A percentile compares a stretch with the other conserved stretches of the same genome.
These are phyloP conservation scores for Leptomonas seymouri DNA, from an alignment of 208 protist species.

Conservation along the genomic window DNA sequence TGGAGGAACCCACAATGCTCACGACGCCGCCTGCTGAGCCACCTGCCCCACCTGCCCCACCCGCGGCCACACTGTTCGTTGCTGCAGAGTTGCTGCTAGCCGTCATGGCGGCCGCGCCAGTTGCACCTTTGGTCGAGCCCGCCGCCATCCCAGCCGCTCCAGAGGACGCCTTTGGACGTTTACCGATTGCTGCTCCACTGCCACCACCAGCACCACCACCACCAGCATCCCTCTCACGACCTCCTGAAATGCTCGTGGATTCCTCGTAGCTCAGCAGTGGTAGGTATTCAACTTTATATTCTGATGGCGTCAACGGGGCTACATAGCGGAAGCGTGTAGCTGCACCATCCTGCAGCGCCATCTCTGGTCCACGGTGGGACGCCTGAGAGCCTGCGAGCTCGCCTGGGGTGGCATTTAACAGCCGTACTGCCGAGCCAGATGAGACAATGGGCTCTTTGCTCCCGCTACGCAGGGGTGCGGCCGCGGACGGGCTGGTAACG, in stretches of 20 bases:
- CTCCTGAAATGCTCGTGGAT: not conserved
- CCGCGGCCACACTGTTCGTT: not conserved
- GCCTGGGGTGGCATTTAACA: not conserved
- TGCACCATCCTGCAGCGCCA: slow-evolving; percentile 43
- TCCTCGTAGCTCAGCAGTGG: slow-evolving; percentile 41
- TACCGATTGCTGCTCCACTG: not conserved
- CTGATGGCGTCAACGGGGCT: slow-evolving; percentile 35
- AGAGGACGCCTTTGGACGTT: slow-evolving; percentile 5
- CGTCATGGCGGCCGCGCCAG: not conserved
- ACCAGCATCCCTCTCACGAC: slow-evolving; percentile 8
- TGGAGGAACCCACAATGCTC: slow-evolving; percentile 5
- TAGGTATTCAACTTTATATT: slow-evolving; percentile 44
- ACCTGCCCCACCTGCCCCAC: not conserved
- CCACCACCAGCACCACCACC: not conserved
- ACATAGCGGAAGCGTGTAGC: slow-evolving; percentile 54
- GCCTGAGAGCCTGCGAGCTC: not conserved
- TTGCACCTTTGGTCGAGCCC: not conserved
- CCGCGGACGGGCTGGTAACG: not conserved
- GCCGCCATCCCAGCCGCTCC: not conserved
- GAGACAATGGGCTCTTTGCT: slow-evolving; percentile 7
- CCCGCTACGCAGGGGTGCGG: not conserved
- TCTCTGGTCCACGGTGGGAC: not conserved
- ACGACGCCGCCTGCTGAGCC: not conserved
- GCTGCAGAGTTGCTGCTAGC: not conserved
- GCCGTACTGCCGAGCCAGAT: not conserved